These are phyloP conservation scores for Geranium incanum DNA, from an alignment of 441 rosid species.

Conservation along the genomic window DNA sequence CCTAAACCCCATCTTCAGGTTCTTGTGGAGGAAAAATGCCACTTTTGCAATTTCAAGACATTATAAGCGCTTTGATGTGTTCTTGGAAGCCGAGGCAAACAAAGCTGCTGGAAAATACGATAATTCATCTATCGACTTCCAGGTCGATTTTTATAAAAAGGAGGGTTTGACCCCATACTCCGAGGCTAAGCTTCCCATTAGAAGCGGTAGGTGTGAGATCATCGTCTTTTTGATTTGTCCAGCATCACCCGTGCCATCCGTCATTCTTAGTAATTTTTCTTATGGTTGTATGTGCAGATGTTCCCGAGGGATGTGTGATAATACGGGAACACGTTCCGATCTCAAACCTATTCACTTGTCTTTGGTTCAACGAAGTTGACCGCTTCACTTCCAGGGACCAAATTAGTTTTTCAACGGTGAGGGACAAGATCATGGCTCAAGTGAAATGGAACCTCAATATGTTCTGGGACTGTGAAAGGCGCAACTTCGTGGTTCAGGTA, in stretches of 20 bases:
- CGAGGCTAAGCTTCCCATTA: constrained; percentile 75
- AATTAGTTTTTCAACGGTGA: constrained; percentile 75
- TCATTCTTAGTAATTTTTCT: background rate
- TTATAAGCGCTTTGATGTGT: constrained; percentile 76
- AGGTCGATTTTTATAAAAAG: constrained; percentile 70
- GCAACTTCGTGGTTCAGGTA: constrained; percentile 96
- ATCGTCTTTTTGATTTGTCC: background rate
- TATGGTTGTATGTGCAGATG: constrained; percentile 50
- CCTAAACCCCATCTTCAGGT: constrained; percentile 39
- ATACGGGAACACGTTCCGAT: constrained; percentile 89
- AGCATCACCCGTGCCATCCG: background rate
- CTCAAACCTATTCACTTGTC: constrained; percentile 83
- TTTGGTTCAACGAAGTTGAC: constrained; percentile 94
- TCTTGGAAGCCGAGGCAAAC: constrained; percentile 88
- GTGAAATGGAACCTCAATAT: constrained; percentile 82
- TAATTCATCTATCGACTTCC: constrained; percentile 79
- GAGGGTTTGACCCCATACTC: constrained; percentile 85
- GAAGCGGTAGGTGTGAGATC: constrained; percentile 52
- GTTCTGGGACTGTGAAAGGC: constrained; percentile 95
- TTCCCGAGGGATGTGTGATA: constrained; percentile 98
- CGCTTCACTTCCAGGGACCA: constrained; percentile 95
- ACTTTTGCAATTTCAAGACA: constrained; percentile 85
- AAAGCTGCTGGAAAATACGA: constrained; percentile 93
- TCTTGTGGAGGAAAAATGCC: constrained; percentile 82
- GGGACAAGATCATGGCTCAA: constrained; percentile 71